Conservation (phyloP, 169 alveolate species). For the Plasmodium billcollinsi region DNA sequence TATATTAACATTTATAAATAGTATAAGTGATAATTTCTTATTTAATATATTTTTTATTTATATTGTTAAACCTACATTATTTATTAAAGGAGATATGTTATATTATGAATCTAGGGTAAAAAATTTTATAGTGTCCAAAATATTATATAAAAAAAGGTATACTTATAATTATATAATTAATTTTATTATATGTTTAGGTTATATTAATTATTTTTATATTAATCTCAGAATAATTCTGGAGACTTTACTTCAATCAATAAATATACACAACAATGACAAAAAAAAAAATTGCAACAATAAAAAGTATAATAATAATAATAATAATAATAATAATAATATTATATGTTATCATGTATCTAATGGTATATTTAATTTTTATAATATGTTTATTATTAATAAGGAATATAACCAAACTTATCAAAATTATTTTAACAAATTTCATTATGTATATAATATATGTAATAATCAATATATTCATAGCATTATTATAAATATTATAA, state of each 20-base stretch:
- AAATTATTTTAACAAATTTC: neutral
- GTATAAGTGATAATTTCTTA: conserved; percentile 63
- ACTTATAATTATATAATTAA: conserved; percentile 1
- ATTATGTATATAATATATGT: too few species aligned
- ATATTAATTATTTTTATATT: neutral
- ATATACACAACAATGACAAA: neutral
- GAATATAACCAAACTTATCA: too few species aligned
- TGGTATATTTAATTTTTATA: too few species aligned
- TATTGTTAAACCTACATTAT: conserved; percentile 60
- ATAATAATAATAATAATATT: neutral
- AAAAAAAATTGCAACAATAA: neutral
- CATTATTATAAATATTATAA: conserved; percentile 22
- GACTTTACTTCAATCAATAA: conserved; percentile 9
- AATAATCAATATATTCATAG: conserved; percentile 3
- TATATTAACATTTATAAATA: conserved; percentile 29
- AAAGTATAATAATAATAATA: neutral
- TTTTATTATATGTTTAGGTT: conserved; percentile 6
- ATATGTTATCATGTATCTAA: too few species aligned
- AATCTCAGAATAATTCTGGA: conserved; percentile 42
- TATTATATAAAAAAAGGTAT: conserved; percentile 23
- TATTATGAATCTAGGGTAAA: conserved; percentile 17
- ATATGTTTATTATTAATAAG: too few species aligned
- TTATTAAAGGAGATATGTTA: conserved; percentile 56
- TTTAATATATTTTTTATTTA: conserved; percentile 65
- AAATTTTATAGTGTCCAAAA: conserved; percentile 48